phyloP scores from a whole-genome alignment of 176 grass and related monocot species.

The Oryza glumipatula region DNA sequence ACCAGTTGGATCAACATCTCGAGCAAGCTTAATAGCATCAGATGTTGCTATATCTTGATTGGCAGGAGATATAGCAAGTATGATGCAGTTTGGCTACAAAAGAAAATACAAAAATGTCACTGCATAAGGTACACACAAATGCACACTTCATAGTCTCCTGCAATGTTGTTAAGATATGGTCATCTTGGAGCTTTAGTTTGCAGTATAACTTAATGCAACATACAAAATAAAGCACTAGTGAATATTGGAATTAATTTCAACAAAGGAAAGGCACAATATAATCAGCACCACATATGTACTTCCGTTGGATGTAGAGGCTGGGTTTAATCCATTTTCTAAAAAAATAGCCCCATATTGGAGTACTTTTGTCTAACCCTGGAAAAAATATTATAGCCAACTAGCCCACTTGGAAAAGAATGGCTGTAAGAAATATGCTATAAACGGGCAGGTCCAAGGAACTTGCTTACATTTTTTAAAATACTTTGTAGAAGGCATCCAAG shows the following conservation, averaged over 20 bases:
- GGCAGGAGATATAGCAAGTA: constrained; percentile 88
- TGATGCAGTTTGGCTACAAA: constrained; percentile 82
- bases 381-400: neutral
- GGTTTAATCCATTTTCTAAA: too few relatives aligned
- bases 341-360: neutral
- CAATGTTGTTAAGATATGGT: neutral
- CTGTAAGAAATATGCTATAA: too few relatives aligned
- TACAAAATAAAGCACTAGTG: constrained; percentile 5
- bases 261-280: neutral
- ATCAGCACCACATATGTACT: neutral
- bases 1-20: constrained; percentile 89
- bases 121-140: neutral
- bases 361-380: neutral
- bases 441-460: too few relatives aligned
- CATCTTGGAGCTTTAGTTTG: neutral
- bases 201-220: neutral
- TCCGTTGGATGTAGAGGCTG: too few relatives aligned
- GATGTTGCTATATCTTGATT: constrained; percentile 99
- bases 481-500: neutral
- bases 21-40: constrained; percentile 92
- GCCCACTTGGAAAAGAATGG: neutral
- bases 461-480: too few relatives aligned
- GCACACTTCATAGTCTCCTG: neutral
- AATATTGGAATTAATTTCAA: neutral
- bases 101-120: constrained; percentile 30